Evolutionary conservation across 2,329 filamentous ascomycete species (phyloP).

Genomic region (Davidsoniella australis): DNA sequence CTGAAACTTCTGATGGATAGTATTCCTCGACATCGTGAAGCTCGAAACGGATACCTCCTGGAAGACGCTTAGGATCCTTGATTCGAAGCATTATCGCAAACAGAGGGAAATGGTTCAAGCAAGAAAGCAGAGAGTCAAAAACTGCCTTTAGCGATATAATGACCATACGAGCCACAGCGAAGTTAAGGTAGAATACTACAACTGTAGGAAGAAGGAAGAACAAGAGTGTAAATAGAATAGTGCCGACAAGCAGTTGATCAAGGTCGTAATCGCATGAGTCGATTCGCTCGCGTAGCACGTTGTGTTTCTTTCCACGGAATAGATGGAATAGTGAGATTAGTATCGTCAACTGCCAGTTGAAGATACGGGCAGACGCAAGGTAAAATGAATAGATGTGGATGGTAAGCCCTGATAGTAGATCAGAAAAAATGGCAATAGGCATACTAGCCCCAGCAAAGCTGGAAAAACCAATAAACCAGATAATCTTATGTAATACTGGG

Average conservation of each 20-base stretch:
- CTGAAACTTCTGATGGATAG: constrained; percentile 17
- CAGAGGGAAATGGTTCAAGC: constrained; percentile 90
- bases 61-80: constrained; percentile 80
- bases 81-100: constrained; percentile 92
- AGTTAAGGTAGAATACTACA: constrained; percentile 90
- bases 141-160: constrained; percentile 87
- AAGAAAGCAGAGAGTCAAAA: constrained; percentile 82
- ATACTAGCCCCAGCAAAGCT: constrained; percentile 93
- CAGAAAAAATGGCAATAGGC: constrained; percentile 90
- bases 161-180: constrained; percentile 82
- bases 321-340: constrained; percentile 96
- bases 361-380: constrained; percentile 88
- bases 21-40: constrained; percentile 53
- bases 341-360: constrained; percentile 96
- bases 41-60: constrained; percentile 77
- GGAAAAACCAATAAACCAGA: constrained; percentile 86
- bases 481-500: constrained; percentile 66
- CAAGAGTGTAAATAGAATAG: constrained; percentile 86
- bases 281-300: constrained; percentile 89
- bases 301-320: constrained; percentile 95
- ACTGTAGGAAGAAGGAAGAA: constrained; percentile 93
- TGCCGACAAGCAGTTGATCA: constrained; percentile 88
- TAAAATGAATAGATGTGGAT: constrained; percentile 98
- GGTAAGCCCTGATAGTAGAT: constrained; percentile 78
- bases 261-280: constrained; percentile 98